phyloP scores from a whole-genome alignment of 2,329 filamentous ascomycete species.

The Mollisiaceae sp. region DNA sequence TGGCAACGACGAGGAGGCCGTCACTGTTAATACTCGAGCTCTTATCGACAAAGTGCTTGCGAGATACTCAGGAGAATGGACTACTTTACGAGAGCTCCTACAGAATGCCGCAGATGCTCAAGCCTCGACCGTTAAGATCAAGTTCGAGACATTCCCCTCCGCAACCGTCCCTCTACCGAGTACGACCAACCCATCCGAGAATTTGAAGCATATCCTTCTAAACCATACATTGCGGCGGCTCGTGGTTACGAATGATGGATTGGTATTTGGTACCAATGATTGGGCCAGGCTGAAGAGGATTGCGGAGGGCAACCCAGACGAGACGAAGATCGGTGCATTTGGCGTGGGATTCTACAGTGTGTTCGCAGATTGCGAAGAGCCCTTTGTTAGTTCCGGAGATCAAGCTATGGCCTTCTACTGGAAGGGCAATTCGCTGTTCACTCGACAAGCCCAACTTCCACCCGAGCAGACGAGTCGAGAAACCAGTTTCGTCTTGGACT shows the following conservation, averaged over 20 bases:
- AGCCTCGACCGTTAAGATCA: constrained; percentile 86
- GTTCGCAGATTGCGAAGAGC: constrained; percentile 97
- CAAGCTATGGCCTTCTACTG: constrained; percentile 99
- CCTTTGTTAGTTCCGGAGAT: constrained; percentile 90
- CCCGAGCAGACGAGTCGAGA: constrained; percentile 68
- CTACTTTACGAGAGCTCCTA: constrained; percentile 85
- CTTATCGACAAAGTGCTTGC: constrained; percentile 98
- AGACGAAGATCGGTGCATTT: constrained; percentile 98
- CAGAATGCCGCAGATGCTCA: constrained; percentile 98
- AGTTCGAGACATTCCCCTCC: constrained; percentile 90
- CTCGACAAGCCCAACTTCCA: constrained; percentile 78
- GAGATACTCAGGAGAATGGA: constrained; percentile 96
- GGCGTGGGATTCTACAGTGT: constrained; percentile 99
- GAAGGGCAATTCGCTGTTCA: constrained; percentile 98
- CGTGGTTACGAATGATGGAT: constrained; percentile 91
- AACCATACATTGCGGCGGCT: constrained; percentile 86
- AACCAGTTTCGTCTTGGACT: constrained; percentile 94
- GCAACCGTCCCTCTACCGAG: constrained; percentile 70
- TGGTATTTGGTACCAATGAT: constrained; percentile 86
- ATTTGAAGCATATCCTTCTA: constrained; percentile 81
- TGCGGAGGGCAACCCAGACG: constrained; percentile 98
- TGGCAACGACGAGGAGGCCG: constrained; percentile 91
- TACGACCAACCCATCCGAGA: constrained; percentile 68
- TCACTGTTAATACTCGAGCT: constrained; percentile 95
- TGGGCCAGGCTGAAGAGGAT: constrained; percentile 95